Percentiles rank a stretch among this genome's conserved stretches.
These are phyloP conservation scores for Crithidia sp. DNA, from an alignment of 208 protist genomes.

Conservation along the genomic window DNA sequence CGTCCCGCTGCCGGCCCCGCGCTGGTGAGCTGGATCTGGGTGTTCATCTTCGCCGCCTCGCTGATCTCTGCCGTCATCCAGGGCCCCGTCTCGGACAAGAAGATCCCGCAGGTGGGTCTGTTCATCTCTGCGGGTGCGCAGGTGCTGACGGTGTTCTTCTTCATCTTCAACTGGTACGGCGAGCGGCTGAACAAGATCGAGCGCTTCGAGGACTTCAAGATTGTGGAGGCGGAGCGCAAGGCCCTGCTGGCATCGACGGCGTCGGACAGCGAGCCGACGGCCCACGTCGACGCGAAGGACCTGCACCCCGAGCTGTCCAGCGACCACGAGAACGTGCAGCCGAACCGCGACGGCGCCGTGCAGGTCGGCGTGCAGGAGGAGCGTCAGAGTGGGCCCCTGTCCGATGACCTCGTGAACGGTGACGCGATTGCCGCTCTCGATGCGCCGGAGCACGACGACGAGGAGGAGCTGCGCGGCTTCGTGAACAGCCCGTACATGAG, in stretches of 20 bases:
- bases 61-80: slow-evolving; percentile 45
- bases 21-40: slow-evolving; percentile 76
- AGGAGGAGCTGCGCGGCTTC: background rate
- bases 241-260: background rate
- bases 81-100: slow-evolving; percentile 57
- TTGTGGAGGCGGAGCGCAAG: slow-evolving; percentile 23
- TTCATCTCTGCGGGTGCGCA: slow-evolving; percentile 51
- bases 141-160: slow-evolving; percentile 53
- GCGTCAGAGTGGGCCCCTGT: background rate
- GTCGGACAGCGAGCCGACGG: background rate
- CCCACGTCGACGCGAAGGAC: slow-evolving; percentile 1
- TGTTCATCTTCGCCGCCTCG: slow-evolving; percentile 46
- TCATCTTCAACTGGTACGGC: slow-evolving; percentile 72
- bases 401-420: slow-evolving; percentile 5
- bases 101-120: slow-evolving; percentile 42
- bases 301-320: slow-evolving; percentile 11
- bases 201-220: slow-evolving; percentile 37
- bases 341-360: background rate
- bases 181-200: slow-evolving; percentile 56
- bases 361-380: background rate
- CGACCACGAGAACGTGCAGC: background rate
- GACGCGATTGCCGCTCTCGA: background rate
- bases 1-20: slow-evolving; percentile 37
- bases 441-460: slow-evolving; percentile 6
- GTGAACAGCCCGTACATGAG: slow-evolving; percentile 25